These are phyloP conservation scores for Breviolum minutum DNA, from an alignment of 73 alveolate species.

Conservation along the genomic window DNA sequence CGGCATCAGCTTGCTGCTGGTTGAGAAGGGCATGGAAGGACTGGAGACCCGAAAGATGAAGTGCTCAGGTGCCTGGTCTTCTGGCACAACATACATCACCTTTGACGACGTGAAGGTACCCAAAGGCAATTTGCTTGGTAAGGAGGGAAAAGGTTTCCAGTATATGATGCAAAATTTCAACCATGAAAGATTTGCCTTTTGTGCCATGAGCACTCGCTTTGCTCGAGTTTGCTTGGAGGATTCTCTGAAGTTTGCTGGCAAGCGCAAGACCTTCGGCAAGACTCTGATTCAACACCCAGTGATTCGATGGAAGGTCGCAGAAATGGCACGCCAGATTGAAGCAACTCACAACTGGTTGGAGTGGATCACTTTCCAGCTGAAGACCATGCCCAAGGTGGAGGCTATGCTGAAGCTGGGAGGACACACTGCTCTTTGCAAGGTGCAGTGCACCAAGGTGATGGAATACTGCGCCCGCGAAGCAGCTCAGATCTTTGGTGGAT, in stretches of 20 bases:
- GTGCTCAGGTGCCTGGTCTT: constrained; percentile 88
- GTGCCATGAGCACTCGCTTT: constrained; percentile 86
- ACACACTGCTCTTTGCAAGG: constrained; percentile 70
- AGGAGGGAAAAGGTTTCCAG: constrained; percentile 93
- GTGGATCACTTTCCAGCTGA: constrained; percentile 84
- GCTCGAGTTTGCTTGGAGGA: constrained; percentile 88
- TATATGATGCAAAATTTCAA: constrained; percentile 79
- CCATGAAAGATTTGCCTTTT: constrained; percentile 84
- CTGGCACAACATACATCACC: constrained; percentile 93
- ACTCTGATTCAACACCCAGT: constrained; percentile 68
- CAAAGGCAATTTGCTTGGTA: constrained; percentile 76
- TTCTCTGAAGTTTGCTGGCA: constrained; percentile 74
- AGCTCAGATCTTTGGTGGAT: constrained; percentile 91
- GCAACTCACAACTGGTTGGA: constrained; percentile 65
- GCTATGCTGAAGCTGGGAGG: constrained; percentile 73
- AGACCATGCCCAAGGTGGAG: constrained; percentile 59
- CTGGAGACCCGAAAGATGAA: constrained; percentile 82
- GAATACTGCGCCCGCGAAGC: constrained; percentile 93
- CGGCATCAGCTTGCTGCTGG: constrained; percentile 75
- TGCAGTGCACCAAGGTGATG: constrained; percentile 77
- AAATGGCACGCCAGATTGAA: constrained; percentile 53
- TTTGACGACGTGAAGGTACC: constrained; percentile 89
- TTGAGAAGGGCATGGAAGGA: constrained; percentile 69
- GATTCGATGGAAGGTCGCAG: constrained; percentile 85
- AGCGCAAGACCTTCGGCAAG: constrained; percentile 91